phyloP scores from a whole-genome alignment of 2,329 filamentous ascomycete species.

The Penicillium concentricum region DNA sequence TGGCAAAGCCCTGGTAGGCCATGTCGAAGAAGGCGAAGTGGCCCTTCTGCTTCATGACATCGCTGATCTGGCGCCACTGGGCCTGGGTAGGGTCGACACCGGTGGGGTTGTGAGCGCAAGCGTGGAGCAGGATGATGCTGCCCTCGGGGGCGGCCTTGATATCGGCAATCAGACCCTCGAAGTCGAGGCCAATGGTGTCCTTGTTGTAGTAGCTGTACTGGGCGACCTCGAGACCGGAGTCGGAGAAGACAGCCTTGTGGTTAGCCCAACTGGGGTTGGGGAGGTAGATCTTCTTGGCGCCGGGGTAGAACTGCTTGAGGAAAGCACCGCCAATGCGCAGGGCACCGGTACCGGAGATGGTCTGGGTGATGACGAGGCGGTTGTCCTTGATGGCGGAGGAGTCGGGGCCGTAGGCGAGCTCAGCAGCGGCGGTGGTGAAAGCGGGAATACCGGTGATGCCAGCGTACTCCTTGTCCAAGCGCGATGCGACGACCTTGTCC shows the following conservation, averaged over 20 bases:
- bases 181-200: constrained; percentile 96
- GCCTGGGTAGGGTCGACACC: constrained; percentile 88
- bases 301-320: constrained; percentile 85
- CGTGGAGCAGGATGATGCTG: constrained; percentile 91
- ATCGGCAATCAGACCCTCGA: constrained; percentile 86
- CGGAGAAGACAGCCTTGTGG: constrained; percentile 94
- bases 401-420: constrained; percentile 84
- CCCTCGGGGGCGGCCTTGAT: constrained; percentile 83
- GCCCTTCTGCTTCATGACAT: constrained; percentile 77
- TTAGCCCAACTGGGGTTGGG: constrained; percentile 97
- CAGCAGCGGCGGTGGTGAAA: constrained; percentile 88
- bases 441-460: constrained; percentile 94
- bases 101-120: constrained; percentile 96
- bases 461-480: constrained; percentile 94
- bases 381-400: constrained; percentile 70
- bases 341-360: constrained; percentile 96
- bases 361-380: constrained; percentile 89
- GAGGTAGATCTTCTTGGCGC: constrained; percentile 94
- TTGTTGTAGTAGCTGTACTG: constrained; percentile 99
- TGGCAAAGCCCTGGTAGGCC: constrained; percentile 98
- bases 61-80: constrained; percentile 90
- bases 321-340: constrained; percentile 93
- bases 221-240: constrained; percentile 85
- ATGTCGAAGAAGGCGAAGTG: constrained; percentile 99
- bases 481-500: constrained; percentile 73